phyloP scores from a whole-genome alignment of 2,329 filamentous ascomycete genomes.

The Fusarium clavum region DNA sequence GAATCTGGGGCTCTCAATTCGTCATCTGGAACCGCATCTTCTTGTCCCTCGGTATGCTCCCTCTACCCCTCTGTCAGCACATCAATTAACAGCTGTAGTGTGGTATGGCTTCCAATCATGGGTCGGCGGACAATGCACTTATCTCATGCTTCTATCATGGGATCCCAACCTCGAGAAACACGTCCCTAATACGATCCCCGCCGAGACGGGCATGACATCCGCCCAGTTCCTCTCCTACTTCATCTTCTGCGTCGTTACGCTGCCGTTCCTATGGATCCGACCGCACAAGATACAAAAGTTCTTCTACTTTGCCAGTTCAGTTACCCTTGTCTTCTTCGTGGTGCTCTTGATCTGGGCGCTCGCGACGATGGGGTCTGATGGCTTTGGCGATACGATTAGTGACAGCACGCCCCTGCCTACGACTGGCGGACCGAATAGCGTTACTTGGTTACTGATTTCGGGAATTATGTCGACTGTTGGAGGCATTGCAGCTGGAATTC shows the following conservation, averaged over 20 bases:
- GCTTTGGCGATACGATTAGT: constrained; percentile 53
- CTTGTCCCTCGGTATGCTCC: constrained; percentile 52
- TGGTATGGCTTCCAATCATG: constrained; percentile 60
- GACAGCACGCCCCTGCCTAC: constrained; percentile 37
- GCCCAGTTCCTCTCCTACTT: constrained; percentile 58
- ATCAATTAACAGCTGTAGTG: background rate
- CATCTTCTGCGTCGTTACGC: constrained; percentile 57
- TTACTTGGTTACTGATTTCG: constrained; percentile 53
- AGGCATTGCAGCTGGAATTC: constrained; percentile 53
- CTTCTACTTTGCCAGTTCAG: constrained; percentile 55
- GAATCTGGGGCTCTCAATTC: constrained; percentile 58
- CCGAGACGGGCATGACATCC: constrained; percentile 57
- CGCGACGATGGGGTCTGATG: constrained; percentile 55
- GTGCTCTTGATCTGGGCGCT: constrained; percentile 59
- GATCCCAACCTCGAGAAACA: constrained; percentile 57
- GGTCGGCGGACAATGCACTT: constrained; percentile 60
- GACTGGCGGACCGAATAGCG: constrained; percentile 48
- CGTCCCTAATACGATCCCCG: constrained; percentile 57
- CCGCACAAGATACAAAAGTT: constrained; percentile 58
- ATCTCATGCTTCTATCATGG: constrained; percentile 59
- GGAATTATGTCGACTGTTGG: constrained; percentile 54
- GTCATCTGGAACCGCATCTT: constrained; percentile 58
- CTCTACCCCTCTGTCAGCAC: too few species aligned
- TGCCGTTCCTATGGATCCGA: constrained; percentile 58
- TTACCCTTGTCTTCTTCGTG: constrained; percentile 56